Conservation (phyloP, 192 early-diverging fungal species). For the Dissophora globulifera region DNA sequence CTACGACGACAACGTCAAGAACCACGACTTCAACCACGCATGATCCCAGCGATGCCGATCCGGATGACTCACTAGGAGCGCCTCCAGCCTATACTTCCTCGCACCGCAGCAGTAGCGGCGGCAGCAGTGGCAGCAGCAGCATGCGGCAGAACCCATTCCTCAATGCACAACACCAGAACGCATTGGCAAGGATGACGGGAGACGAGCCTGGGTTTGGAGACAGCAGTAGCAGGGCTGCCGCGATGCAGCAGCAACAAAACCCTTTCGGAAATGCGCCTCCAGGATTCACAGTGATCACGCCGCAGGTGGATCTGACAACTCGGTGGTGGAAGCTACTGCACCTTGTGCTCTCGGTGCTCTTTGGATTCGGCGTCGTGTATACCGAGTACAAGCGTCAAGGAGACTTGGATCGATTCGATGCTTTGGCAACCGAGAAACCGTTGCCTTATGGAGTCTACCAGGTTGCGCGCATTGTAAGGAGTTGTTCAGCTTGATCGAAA, state of each 20-base stretch:
- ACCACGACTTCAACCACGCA: conserved; percentile 8
- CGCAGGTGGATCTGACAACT: conserved; percentile 42
- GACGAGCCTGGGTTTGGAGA: conserved; percentile 18
- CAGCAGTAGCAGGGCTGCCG: background rate
- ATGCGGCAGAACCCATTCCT: conserved; percentile 19
- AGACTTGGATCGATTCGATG: conserved; percentile 40
- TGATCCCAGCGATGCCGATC: conserved; percentile 55
- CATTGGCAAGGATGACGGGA: conserved; percentile 31
- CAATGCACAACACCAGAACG: conserved; percentile 31
- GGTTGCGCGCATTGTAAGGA: conserved; percentile 33
- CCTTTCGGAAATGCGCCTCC: conserved; percentile 34
- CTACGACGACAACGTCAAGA: conserved; percentile 1
- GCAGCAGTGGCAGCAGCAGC: conserved; percentile 7
- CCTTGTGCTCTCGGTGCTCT: conserved; percentile 53
- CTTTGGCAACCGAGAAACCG: conserved; percentile 34
- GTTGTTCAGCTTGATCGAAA: too few species aligned
- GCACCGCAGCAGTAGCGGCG: conserved; percentile 1
- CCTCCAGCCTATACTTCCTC: conserved; percentile 25
- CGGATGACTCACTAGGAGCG: conserved; percentile 60
- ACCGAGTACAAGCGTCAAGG: conserved; percentile 39
- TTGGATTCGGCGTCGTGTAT: conserved; percentile 56
- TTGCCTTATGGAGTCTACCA: conserved; percentile 33
- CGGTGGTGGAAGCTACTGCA: conserved; percentile 65
- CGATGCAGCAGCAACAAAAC: conserved; percentile 13
- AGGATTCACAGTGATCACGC: conserved; percentile 51